phyloP scores from a whole-genome alignment of 176 grass and related monocot species.

The Carex cristatella region DNA sequence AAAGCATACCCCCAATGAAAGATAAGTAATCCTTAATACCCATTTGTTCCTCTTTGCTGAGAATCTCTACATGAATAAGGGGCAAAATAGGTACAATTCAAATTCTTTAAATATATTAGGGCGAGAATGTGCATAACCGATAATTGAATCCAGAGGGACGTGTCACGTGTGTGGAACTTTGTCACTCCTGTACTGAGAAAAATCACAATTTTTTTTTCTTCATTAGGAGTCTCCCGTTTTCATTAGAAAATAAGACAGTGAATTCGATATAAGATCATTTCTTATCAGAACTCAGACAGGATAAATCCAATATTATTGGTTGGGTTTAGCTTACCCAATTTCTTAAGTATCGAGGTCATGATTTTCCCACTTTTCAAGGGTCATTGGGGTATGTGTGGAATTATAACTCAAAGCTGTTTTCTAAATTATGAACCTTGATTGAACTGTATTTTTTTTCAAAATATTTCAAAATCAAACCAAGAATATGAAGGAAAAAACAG shows the following conservation, averaged over 20 bases:
- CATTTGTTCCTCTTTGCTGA: neutral
- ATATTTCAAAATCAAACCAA: neutral
- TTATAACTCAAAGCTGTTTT: neutral
- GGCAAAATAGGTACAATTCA: neutral
- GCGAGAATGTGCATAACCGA: neutral
- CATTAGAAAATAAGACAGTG: too few species aligned
- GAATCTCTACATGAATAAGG: neutral
- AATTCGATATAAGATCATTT: too few species aligned
- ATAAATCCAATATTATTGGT: too few species aligned
- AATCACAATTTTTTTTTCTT: too few species aligned
- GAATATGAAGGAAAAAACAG: neutral
- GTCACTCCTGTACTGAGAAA: too few species aligned
- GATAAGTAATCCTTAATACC: neutral
- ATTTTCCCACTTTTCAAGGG: neutral
- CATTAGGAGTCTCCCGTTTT: too few species aligned
- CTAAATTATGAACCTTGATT: slow-evolving; percentile 1
- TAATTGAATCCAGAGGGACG: neutral
- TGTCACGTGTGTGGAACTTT: neutral
- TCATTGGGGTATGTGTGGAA: neutral
- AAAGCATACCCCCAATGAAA: too few species aligned
- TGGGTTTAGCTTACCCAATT: too few species aligned
- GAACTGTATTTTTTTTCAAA: neutral
- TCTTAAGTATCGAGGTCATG: too few species aligned
- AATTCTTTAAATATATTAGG: neutral
- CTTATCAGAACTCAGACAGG: too few species aligned